These are phyloP conservation scores for Heteromeles arbutifolia DNA, from an alignment of 306 rosid genomes.

Conservation along the genomic window DNA sequence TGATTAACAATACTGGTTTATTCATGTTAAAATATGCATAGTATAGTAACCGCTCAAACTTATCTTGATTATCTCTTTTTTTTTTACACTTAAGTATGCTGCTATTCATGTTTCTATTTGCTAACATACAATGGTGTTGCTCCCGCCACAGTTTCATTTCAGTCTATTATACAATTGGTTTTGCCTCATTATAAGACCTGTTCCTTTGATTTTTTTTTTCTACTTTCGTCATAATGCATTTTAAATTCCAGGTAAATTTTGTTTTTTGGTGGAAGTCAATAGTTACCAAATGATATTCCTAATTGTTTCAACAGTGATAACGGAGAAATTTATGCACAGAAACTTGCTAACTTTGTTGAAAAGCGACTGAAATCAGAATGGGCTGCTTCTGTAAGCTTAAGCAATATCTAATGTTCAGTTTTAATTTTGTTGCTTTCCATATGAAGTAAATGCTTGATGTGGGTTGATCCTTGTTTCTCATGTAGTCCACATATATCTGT, in stretches of 20 bases:
- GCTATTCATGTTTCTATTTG: neutral
- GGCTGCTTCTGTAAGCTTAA: conserved; percentile 87
- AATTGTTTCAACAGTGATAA: conserved; percentile 54
- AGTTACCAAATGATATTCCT: conserved; percentile 10
- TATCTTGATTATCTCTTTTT: neutral
- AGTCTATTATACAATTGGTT: neutral
- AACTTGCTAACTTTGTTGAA: conserved; percentile 80
- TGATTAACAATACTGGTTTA: neutral
- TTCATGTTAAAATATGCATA: neutral
- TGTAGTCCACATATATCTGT: neutral
- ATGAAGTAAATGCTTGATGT: conserved; percentile 7
- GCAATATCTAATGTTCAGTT: conserved; percentile 15
- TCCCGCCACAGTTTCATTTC: neutral
- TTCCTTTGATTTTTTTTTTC: neutral
- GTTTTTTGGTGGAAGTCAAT: neutral
- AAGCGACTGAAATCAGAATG: conserved; percentile 93
- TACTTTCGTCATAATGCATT: neutral
- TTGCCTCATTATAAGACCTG: neutral
- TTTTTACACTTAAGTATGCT: neutral
- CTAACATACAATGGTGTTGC: neutral
- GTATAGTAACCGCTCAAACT: neutral
- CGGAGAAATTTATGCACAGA: conserved; percentile 78
- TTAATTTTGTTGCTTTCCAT: conserved; percentile 10
- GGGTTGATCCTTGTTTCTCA: neutral
- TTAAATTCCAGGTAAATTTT: neutral